Evolutionary conservation across 305 asterid genomes (phyloP).

Genomic region (Lippia alba): DNA sequence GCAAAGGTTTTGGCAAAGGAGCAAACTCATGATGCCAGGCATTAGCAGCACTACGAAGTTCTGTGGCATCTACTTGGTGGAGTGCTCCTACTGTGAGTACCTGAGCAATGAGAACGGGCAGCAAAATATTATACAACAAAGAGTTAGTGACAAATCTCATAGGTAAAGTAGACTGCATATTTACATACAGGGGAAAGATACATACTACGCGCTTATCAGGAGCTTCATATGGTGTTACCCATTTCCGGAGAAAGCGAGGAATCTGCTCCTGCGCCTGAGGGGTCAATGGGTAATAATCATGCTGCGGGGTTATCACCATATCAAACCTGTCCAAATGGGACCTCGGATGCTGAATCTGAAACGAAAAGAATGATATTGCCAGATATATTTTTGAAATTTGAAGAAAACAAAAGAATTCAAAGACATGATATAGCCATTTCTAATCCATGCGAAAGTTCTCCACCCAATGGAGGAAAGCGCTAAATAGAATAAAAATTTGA

Average conservation of each 20-base stretch:
- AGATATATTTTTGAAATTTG: slow-evolving; percentile 22
- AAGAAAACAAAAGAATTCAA: slow-evolving; percentile 10
- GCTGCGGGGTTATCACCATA: slow-evolving; percentile 91
- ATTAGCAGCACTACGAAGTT: slow-evolving; percentile 86
- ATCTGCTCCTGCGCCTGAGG: slow-evolving; percentile 80
- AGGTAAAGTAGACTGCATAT: slow-evolving; percentile 17
- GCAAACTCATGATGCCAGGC: slow-evolving; percentile 94
- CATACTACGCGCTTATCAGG: slow-evolving; percentile 82
- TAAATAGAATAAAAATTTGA: too few relatives aligned
- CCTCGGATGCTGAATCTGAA: slow-evolving; percentile 99
- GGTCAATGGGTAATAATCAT: slow-evolving; percentile 88
- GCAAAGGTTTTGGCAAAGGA: slow-evolving; percentile 84
- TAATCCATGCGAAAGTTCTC: background rate
- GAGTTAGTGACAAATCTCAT: slow-evolving; percentile 28
- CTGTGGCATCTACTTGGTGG: slow-evolving; percentile 88
- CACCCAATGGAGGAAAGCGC: background rate
- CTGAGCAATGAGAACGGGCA: slow-evolving; percentile 44
- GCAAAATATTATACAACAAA: slow-evolving; percentile 8
- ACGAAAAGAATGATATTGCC: slow-evolving; percentile 23
- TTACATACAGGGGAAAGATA: slow-evolving; percentile 33
- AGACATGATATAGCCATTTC: slow-evolving; percentile 16
- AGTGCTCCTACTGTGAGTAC: slow-evolving; percentile 95
- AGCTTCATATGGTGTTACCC: slow-evolving; percentile 89
- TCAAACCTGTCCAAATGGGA: slow-evolving; percentile 89
- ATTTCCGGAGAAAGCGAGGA: slow-evolving; percentile 81